Evolutionary conservation across 2,329 filamentous ascomycete genomes (phyloP), one percentile per base, ranked within the genome.

Genomic region (Neonectria punicea): DNA sequence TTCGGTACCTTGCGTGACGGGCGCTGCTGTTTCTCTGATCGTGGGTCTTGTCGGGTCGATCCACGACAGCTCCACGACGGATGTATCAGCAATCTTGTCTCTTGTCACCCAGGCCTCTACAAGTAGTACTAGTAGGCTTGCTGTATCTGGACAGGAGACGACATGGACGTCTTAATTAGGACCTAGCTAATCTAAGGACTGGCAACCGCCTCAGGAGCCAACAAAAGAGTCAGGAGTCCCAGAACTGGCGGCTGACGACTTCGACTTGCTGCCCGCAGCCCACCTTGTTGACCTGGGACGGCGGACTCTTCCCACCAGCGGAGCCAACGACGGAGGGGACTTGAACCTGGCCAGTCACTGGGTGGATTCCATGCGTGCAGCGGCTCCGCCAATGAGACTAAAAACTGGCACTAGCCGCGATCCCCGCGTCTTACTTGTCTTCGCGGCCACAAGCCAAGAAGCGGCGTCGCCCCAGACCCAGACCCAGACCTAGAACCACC

Each of bases 391-490:
- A 69, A 67, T 58, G 43, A 39, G 66, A 73, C 70, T 74, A 73
- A 73, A 73, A 63, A 54, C 41, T 66, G 57, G 63, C 72, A 49
- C 70, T 74, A 74, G 68, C 65, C 64, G 68, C 65, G 56, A 72
- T 74, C 72, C 70, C 72, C 72, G 66, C 72, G 69, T 74, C 70
- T 74, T 62, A 71, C 70, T 63, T 66, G 61, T 62, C 65, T 62
- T 62, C 63, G 57, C 63, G 50, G 63, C 49, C 32, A 50, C 63
- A 46, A 46, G 36, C 55, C 63, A 66, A 22, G 30, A 18, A 39
- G 60, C 41, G 7, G 25, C 25, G 34, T 43, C 20, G 46, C n/a
- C 39, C 50, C 50, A 66, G 47, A 47, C 30, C 36, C 55, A 59
- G 49, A 60, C 63, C 25, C 43, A 41, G 28, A 53, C 50, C 50